Evolutionary conservation across 352 stramenopile species (phyloP), one percentile per base, ranked within the genome.

Genomic region (Elongisporangium anandrum): DNA sequence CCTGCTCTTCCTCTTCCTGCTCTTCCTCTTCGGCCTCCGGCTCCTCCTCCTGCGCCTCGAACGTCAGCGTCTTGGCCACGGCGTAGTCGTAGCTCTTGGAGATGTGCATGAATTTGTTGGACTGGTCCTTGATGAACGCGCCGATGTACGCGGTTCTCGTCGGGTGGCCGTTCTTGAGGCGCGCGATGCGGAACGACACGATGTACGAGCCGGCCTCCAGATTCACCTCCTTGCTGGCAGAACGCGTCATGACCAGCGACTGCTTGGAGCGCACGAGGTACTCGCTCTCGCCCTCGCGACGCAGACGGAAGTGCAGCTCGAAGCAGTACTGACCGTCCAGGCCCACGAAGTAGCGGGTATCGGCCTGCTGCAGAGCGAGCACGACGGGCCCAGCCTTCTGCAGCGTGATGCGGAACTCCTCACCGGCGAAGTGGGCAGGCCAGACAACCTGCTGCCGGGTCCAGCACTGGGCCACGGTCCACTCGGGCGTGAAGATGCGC

Each of bases 311-410:
- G 72, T 75, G 66, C 26, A 80, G 59, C 7, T 48, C 49, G 65
- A 73, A 80, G 45, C 65, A 50, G 55, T 75, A 80, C 60, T 73
- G 69, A 3, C 72, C 72, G n/a, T 75, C 68, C 20, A 80, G 66
- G 0, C 72, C 72, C 16, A 57, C 56, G 49, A 75, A 77, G 72
- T 77, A 77, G 24, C 72, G 72, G 34, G 56, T 47, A 56, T 80
- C 72, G 15, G 65, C 69, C 59, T 77, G 69, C 53, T 73, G 65
- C 26, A 80, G 57, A 26, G 77, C 72, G 55, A 80, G 61, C 22
- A 68, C 66, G 17, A 73, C 72, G 0, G 58, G 65, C 6, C 68
- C 61, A 22, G 45, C 39, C 50, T 66, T 48, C 19, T 49, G 38
- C 15, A 80, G 66, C 54, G 56, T 57, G 57, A 80, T 65, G 26